Base-by-base conservation (phyloP, 768 basidiomycete genomes). In the Mycena epipterygia region DNA sequence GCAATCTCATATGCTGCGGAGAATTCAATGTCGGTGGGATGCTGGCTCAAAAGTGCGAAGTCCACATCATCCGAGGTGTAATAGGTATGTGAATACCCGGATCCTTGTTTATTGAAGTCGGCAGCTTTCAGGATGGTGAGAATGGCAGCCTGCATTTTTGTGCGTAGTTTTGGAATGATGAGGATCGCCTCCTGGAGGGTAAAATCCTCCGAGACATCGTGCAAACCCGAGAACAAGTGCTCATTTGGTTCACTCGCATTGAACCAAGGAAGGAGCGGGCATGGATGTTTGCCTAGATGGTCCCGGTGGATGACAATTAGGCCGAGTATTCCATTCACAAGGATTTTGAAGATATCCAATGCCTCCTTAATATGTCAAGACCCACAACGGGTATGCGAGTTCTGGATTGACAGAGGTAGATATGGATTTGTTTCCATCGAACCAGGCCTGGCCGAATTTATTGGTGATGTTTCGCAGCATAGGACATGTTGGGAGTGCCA, bases 231-330 rank as follows among this genome's bases (percentile, higher is more conserved):
- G 49, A 68, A 68, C 23, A 11, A n/a, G 25, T 68, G 67, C 33
- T 68, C 59, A 35, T 68, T 61, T 2, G 53, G 53, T 17, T 61
- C 49, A 23, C 58, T 61, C 5, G 67, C 48, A 46, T 51, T 41
- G n/a, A 57, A 35, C 67, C 67, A 68, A 17, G 53, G 59, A 23
- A 68, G 58, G 5, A 68, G 51, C 1, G 67, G 58, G 17, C 30
- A 29, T 16, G 48, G 25, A 37, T 35, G 29, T 1, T 21, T 29
- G 14, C 53, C 52, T 16, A 68, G 56, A 35, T 68, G 58, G 25
- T 68, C 76, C 16, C 77, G 77, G 64, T 80, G 69, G 48, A 76
- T 63, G 42, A 78, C n/a, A 32, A 79, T 67, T 13, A 80, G 73
- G 0, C 60, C 67, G 12, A 80, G 61, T 3, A 79, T 51, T 14